These are phyloP conservation scores for Primulina tabacum DNA, from an alignment of 257 asterid genomes.

Conservation along the genomic window DNA sequence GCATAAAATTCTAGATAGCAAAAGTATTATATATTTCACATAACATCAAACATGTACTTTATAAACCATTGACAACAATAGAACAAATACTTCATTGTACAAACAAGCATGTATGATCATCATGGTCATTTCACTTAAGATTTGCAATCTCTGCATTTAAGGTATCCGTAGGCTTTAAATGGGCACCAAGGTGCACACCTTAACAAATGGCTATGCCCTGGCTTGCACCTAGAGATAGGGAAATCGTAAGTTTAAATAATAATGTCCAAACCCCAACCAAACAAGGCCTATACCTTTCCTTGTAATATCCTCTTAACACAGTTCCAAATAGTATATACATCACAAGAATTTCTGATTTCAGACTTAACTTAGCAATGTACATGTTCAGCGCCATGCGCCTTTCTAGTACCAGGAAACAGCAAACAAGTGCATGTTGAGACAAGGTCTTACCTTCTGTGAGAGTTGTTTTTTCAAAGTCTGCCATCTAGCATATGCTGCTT, in stretches of 20 bases:
- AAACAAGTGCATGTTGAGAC: constrained; percentile 14
- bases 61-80: not conserved
- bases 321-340: not conserved
- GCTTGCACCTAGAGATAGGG: not conserved
- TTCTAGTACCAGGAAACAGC: constrained; percentile 7
- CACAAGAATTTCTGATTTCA: not conserved
- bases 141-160: not conserved
- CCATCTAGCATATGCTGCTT: constrained; percentile 65
- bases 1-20: not conserved
- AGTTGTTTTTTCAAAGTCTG: constrained; percentile 59
- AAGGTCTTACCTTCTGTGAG: constrained; percentile 57
- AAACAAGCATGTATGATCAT: not conserved
- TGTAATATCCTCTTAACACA: not conserved
- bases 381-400: constrained; percentile 2
- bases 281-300: not conserved
- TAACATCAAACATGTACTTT: not conserved
- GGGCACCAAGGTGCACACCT: not conserved
- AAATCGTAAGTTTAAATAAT: not conserved
- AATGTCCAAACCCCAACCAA: not conserved
- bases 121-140: not conserved
- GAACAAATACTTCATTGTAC: not conserved
- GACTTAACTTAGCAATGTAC: not conserved
- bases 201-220: not conserved
- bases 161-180: not conserved
- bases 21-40: not conserved